Conservation (phyloP, 2,329 filamentous ascomycete species). For the Dactylellina parvicollis region DNA sequence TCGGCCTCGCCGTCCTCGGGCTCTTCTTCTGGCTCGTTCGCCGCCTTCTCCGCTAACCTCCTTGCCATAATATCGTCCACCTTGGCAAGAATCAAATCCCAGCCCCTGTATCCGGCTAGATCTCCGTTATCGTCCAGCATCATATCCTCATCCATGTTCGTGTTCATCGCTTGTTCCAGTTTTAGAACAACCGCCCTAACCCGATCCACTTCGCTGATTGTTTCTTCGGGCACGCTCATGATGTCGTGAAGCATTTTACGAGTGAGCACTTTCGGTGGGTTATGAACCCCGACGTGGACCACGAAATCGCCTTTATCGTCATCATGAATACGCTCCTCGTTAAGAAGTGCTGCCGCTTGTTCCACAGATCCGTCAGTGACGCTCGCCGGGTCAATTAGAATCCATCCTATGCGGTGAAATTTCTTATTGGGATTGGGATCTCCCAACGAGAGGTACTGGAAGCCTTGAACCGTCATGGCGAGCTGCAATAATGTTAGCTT, state of each 20-base stretch:
- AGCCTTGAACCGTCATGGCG: constrained; percentile 56
- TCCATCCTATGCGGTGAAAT: constrained; percentile 98
- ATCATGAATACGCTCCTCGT: constrained; percentile 96
- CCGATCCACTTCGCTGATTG: constrained; percentile 87
- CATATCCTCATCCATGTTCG: constrained; percentile 55
- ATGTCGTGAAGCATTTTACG: constrained; percentile 58
- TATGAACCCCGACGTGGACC: constrained; percentile 95
- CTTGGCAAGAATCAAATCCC: constrained; percentile 62
- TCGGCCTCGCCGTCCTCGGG: constrained; percentile 85
- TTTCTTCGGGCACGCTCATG: constrained; percentile 74
- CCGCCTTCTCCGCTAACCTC: constrained; percentile 64
- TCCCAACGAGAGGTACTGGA: constrained; percentile 87
- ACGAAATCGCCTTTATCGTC: constrained; percentile 94
- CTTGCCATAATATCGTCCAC: constrained; percentile 57
- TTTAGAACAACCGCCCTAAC: constrained; percentile 83
- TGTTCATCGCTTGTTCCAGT: constrained; percentile 75
- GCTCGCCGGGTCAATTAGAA: constrained; percentile 80
- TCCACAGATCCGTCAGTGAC: constrained; percentile 80
- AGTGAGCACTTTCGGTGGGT: constrained; percentile 69
- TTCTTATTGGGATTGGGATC: constrained; percentile 97
- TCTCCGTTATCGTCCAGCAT: constrained; percentile 60
- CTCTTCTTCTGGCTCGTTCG: constrained; percentile 73
- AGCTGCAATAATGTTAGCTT: constrained; percentile 52
- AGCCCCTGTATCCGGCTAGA: constrained; percentile 60
- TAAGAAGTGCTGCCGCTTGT: constrained; percentile 90